Evolutionary conservation across 2,329 filamentous ascomycete genomes (phyloP).

Genomic region (Aspergillus sp.): DNA sequence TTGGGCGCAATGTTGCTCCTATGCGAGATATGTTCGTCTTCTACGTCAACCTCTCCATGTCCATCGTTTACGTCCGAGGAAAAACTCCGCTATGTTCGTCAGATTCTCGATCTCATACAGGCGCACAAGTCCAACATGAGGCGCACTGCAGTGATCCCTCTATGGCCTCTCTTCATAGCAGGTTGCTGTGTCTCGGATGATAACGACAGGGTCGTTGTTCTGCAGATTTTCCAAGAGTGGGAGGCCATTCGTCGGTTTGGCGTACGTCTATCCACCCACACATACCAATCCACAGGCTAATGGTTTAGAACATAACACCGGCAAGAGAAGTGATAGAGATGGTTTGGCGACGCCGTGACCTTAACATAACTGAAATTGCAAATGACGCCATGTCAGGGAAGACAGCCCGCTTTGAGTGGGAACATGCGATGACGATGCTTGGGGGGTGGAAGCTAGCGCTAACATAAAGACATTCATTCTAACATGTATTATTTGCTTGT

Average conservation of each 20-base stretch:
- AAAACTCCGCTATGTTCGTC: not conserved
- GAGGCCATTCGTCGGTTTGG: slow-evolving; percentile 28
- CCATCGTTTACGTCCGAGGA: not conserved
- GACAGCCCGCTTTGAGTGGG: slow-evolving; percentile 26
- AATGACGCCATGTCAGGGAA: slow-evolving; percentile 24
- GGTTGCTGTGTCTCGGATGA: slow-evolving; percentile 28
- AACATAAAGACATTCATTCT: slow-evolving; percentile 14
- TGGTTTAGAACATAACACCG: slow-evolving; percentile 26
- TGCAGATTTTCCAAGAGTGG: slow-evolving; percentile 26
- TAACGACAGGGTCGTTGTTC: slow-evolving; percentile 23
- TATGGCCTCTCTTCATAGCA: slow-evolving; percentile 33
- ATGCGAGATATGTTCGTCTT: not conserved
- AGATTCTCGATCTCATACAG: not conserved
- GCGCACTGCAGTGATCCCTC: slow-evolving; percentile 26
- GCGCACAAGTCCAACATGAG: slow-evolving; percentile 16
- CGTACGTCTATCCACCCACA: slow-evolving; percentile 10
- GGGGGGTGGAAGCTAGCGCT: slow-evolving; percentile 31
- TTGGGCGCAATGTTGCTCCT: not conserved
- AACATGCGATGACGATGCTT: slow-evolving; percentile 27
- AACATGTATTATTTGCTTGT: not conserved
- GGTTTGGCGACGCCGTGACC: slow-evolving; percentile 32
- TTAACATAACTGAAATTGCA: slow-evolving; percentile 5
- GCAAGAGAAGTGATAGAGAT: slow-evolving; percentile 31
- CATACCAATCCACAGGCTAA: not conserved
- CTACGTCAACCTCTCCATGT: not conserved